Evolutionary conservation across 2,329 filamentous ascomycete species (phyloP).

Genomic region (Neophaeococcomyces aloes): DNA sequence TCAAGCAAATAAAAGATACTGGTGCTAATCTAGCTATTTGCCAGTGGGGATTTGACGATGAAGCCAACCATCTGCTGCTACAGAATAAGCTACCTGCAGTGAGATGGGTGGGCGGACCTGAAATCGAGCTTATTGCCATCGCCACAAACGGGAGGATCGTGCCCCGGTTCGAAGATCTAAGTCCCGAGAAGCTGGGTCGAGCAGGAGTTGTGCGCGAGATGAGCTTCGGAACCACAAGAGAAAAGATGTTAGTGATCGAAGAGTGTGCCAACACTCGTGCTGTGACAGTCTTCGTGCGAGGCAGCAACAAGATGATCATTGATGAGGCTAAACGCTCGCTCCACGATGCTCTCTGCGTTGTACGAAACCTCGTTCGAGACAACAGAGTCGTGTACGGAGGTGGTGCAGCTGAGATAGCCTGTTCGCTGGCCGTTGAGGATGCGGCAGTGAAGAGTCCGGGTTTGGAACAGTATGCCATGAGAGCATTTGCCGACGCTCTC

Average conservation of each 20-base stretch:
- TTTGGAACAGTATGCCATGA: conserved; percentile 98
- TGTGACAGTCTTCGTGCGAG: conserved; percentile 90
- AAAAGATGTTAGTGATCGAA: conserved; percentile 99
- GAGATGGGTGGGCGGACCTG: conserved; percentile 93
- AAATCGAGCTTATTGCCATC: conserved; percentile 97
- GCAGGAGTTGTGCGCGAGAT: conserved; percentile 89
- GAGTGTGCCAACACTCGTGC: conserved; percentile 96
- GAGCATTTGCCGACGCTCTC: conserved; percentile 88
- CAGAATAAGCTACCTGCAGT: conserved; percentile 95
- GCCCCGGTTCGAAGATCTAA: conserved; percentile 90
- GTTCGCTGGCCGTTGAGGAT: conserved; percentile 90
- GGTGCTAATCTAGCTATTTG: conserved; percentile 96
- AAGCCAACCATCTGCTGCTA: conserved; percentile 92
- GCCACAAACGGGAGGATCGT: conserved; percentile 97
- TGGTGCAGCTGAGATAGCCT: conserved; percentile 92
- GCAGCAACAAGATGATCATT: conserved; percentile 99
- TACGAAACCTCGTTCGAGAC: conserved; percentile 89
- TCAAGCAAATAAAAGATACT: conserved; percentile 92
- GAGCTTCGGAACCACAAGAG: conserved; percentile 90
- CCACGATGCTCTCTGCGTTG: conserved; percentile 94
- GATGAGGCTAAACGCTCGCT: conserved; percentile 97
- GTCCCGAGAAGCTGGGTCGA: conserved; percentile 75
- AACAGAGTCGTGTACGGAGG: conserved; percentile 97
- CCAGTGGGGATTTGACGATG: conserved; percentile 99
- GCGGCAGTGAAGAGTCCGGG: conserved; percentile 89